These are phyloP conservation scores for Epicoccum nigrum DNA, from an alignment of 2,329 filamentous ascomycete genomes.

Conservation along the genomic window DNA sequence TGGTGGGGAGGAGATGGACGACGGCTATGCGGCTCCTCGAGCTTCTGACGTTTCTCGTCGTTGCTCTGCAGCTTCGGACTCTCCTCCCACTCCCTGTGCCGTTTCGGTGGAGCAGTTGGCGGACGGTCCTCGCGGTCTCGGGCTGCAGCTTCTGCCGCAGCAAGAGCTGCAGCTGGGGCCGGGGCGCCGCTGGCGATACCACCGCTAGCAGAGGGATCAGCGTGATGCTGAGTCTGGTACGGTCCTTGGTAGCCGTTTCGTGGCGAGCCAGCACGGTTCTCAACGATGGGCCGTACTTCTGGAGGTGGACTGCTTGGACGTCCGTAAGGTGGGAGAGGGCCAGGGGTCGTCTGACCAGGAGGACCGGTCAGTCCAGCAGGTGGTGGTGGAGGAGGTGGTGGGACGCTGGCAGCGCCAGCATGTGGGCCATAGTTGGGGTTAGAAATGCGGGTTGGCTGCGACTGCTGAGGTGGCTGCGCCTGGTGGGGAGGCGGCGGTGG, in stretches of 20 bases:
- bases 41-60: conserved; percentile 83
- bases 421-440: conserved; percentile 56
- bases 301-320: conserved; percentile 78
- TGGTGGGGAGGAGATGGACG: conserved; percentile 61
- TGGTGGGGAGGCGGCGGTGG: conserved; percentile 44
- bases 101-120: conserved; percentile 75
- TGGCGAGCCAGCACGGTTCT: conserved; percentile 88
- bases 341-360: conserved; percentile 56
- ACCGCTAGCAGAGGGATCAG: conserved; percentile 63
- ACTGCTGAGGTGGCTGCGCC: conserved; percentile 33
- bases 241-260: conserved; percentile 85
- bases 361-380: conserved; percentile 59
- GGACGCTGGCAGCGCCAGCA: conserved; percentile 48
- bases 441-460: conserved; percentile 54
- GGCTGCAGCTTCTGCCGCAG: conserved; percentile 70
- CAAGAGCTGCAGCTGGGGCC: conserved; percentile 67
- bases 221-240: conserved; percentile 69
- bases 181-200: conserved; percentile 74
- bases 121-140: conserved; percentile 75
- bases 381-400: conserved; percentile 66
- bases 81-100: conserved; percentile 91
- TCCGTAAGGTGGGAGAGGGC: conserved; percentile 69
- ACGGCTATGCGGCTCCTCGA: conserved; percentile 83
- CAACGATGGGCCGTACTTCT: conserved; percentile 81
- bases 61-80: conserved; percentile 81